A percentile compares a stretch with the other conserved stretches of the same genome.
Conservation (phyloP, 441 rosid species). For the Syzygium malaccense region DNA sequence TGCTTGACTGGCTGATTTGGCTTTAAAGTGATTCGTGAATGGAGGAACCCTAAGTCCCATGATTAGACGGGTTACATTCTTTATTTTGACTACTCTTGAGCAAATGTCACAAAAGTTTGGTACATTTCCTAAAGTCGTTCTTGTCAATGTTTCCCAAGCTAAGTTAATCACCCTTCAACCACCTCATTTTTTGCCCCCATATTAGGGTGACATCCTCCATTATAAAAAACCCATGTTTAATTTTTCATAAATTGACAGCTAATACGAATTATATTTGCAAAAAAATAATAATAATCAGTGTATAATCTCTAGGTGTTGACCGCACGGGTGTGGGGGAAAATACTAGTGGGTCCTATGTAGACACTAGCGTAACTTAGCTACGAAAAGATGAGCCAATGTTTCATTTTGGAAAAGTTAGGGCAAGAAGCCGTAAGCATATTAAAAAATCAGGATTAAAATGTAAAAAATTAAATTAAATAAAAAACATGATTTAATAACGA, state of each 20-base stretch:
- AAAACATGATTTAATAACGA: not conserved
- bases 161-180: not conserved
- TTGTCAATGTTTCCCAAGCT: not conserved
- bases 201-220: not conserved
- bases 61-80: not conserved
- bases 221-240: not conserved
- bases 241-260: not conserved
- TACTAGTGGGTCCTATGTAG: not conserved
- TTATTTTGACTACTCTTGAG: not conserved
- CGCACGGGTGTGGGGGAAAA: slow-evolving; percentile 3
- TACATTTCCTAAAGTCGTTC: not conserved
- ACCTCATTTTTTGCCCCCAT: not conserved
- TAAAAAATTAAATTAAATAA: not conserved
- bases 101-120: not conserved
- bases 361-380: not conserved
- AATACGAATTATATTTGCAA: not conserved
- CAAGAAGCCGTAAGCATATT: not conserved
- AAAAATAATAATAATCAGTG: not conserved
- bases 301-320: slow-evolving; percentile 4
- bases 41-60: not conserved
- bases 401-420: not conserved
- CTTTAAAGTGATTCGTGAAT: not conserved
- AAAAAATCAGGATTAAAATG: not conserved
- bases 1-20: not conserved
- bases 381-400: not conserved